phyloP scores from a whole-genome alignment of 768 basidiomycete genomes.

The Boletus rex-veris region DNA sequence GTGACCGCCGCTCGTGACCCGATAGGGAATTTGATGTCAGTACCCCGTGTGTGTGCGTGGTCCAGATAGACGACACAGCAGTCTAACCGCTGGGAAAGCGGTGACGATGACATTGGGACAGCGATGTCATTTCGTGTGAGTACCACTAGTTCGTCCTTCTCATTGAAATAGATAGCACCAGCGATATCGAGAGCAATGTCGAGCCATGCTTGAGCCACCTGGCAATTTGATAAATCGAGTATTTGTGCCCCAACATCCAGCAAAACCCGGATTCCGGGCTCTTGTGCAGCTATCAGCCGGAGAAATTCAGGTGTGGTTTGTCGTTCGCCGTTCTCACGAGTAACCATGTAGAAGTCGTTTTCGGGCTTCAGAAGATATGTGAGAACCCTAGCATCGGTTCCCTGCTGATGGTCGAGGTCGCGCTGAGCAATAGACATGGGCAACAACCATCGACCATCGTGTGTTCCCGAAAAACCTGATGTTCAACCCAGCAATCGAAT shows the following conservation, averaged over 20 bases:
- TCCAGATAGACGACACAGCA: no score
- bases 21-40: no score
- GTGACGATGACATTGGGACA: no score
- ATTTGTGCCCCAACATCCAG: constrained; percentile 55
- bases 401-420: not conserved
- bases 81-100: no score
- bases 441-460: constrained; percentile 37
- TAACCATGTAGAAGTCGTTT: no score
- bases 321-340: no score
- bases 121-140: constrained; percentile 28
- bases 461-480: constrained; percentile 47
- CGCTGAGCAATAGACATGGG: constrained; percentile 18
- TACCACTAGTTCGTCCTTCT: no score
- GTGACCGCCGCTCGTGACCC: no score
- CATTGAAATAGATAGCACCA: no score
- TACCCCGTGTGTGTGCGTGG: no score
- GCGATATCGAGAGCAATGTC: constrained; percentile 20
- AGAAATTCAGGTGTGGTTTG: no score
- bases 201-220: constrained; percentile 29
- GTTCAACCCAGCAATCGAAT: not conserved
- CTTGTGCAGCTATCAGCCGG: not conserved
- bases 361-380: not conserved
- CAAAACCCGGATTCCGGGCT: constrained; percentile 37
- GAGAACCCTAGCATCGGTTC: not conserved
- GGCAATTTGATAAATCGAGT: constrained; percentile 41